These are phyloP conservation scores for Scheffersomyces titani DNA, from an alignment of 1,139 yeast species.

Conservation along the genomic window DNA sequence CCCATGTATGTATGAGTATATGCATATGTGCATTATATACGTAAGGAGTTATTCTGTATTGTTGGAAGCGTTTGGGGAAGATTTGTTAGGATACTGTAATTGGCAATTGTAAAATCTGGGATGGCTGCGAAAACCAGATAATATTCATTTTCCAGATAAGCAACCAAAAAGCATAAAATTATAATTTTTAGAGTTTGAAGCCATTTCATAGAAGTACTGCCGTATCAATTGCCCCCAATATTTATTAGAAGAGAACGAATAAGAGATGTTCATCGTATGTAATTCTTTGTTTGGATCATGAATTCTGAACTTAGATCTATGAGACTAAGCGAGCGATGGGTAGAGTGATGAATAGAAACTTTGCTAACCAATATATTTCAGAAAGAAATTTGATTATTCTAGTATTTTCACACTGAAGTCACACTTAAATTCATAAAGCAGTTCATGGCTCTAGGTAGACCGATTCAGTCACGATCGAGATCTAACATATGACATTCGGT, in stretches of 20 bases:
- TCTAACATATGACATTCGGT: neutral
- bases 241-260: no score
- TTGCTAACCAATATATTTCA: neutral
- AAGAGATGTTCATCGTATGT: no score
- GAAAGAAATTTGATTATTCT: neutral
- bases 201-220: no score
- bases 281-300: no score
- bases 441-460: neutral
- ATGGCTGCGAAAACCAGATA: neutral
- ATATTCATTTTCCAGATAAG: neutral
- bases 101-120: neutral
- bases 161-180: neutral
- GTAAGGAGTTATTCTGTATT: neutral
- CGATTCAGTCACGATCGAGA: neutral
- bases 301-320: no score
- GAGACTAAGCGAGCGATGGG: no score
- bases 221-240: no score
- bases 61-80: no score
- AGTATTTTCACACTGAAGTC: neutral
- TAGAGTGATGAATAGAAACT: no score
- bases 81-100: no score
- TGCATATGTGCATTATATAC: neutral
- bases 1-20: no score
- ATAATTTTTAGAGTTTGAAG: no score
- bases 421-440: neutral